A percentile compares a stretch with the other conserved stretches of the same genome.
phyloP scores from a whole-genome alignment of 2,329 filamentous ascomycete genomes.

The Beauveria medogensis region DNA sequence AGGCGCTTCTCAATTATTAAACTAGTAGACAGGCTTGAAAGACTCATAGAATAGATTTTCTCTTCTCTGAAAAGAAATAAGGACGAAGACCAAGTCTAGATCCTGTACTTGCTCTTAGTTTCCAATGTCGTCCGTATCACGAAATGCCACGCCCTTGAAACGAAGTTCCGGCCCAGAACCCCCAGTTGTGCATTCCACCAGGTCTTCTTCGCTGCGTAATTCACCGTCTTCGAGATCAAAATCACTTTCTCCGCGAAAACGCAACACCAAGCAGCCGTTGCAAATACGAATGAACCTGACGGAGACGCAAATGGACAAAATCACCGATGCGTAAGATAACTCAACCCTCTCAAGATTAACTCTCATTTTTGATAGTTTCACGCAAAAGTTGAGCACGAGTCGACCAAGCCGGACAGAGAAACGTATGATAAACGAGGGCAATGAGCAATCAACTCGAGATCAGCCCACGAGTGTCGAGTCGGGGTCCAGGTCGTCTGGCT shows the following conservation, averaged over 20 bases:
- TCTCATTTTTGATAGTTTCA: constrained; percentile 12
- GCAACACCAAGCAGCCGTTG: constrained; percentile 29
- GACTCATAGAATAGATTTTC: no score
- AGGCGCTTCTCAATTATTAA: no score
- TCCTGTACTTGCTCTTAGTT: background rate
- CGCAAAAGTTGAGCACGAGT: constrained; percentile 21
- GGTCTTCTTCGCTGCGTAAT: background rate
- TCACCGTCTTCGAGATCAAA: constrained; percentile 19
- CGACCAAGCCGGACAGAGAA: constrained; percentile 12
- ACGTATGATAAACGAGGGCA: constrained; percentile 13
- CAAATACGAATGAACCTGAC: constrained; percentile 41
- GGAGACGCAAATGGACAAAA: constrained; percentile 39
- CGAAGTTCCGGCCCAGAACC: background rate
- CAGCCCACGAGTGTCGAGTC: background rate
- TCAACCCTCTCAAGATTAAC: background rate
- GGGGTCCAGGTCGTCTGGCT: background rate
- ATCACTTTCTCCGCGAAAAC: constrained; percentile 29
- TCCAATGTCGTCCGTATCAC: background rate
- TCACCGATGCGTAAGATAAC: constrained; percentile 35
- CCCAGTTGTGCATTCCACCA: background rate
- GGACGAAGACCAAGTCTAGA: background rate
- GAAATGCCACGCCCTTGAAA: background rate
- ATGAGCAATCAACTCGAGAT: background rate
- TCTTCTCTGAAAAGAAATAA: background rate
- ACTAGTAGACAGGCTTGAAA: no score